Evolutionary conservation across 148 eudicot species (phyloP).

Genomic region (Diospyros lotus): DNA sequence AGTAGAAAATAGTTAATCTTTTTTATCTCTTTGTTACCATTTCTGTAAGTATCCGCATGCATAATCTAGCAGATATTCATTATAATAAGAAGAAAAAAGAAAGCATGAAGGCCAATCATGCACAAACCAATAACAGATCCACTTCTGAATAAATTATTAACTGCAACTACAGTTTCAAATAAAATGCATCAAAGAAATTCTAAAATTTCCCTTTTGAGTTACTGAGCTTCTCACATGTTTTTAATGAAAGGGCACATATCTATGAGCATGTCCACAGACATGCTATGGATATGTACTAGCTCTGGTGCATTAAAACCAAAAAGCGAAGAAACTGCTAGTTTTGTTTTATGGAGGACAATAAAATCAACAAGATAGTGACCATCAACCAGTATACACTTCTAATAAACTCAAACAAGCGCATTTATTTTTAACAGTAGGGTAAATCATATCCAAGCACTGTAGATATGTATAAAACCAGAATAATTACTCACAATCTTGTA

Average conservation of each 20-base stretch:
- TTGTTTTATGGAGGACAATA: no score
- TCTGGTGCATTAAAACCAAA: background rate
- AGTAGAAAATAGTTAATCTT: background rate
- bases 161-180: background rate
- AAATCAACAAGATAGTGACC: no score
- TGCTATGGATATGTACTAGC: background rate
- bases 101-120: no score
- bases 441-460: background rate
- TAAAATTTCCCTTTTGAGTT: background rate
- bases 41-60: background rate
- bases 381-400: background rate
- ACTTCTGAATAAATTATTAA: background rate
- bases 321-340: background rate
- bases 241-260: background rate
- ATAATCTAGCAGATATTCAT: background rate
- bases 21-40: background rate
- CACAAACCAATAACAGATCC: background rate
- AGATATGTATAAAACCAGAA: background rate
- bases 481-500: conserved; percentile 52
- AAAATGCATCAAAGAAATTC: background rate
- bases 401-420: background rate
- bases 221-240: background rate
- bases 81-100: no score
- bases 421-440: conserved; percentile 4
- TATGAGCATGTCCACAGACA: background rate